Percentiles rank a stretch among this genome's conserved stretches.
Evolutionary conservation across 306 rosid species (phyloP).

Genomic region (Cucumis sativus): DNA sequence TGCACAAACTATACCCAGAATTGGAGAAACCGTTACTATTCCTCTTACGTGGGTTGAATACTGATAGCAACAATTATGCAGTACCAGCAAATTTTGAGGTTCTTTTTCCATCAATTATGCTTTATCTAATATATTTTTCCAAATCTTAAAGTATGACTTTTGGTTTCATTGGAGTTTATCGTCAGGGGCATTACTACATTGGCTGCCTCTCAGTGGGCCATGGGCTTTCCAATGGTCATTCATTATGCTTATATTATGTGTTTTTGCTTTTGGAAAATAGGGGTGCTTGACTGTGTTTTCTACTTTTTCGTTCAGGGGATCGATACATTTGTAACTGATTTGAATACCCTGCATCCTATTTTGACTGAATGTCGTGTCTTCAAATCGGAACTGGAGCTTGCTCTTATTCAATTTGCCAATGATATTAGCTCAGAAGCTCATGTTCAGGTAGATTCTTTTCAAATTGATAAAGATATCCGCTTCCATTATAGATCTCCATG

Average conservation of each 20-base stretch:
- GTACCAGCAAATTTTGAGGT: slow-evolving; percentile 80
- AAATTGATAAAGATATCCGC: neutral
- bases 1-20: slow-evolving; percentile 38
- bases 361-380: slow-evolving; percentile 80
- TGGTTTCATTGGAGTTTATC: neutral
- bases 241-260: neutral
- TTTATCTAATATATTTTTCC: neutral
- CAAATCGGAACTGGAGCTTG: slow-evolving; percentile 78
- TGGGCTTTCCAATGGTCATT: neutral
- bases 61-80: slow-evolving; percentile 59
- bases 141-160: neutral
- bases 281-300: neutral
- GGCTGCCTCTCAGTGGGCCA: neutral
- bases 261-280: neutral
- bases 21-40: slow-evolving; percentile 46
- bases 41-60: slow-evolving; percentile 75
- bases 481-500: neutral
- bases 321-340: slow-evolving; percentile 49
- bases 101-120: neutral
- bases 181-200: neutral
- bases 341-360: slow-evolving; percentile 70
- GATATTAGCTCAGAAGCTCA: slow-evolving; percentile 94
- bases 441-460: slow-evolving; percentile 42
- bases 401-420: slow-evolving; percentile 73
- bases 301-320: slow-evolving; percentile 33